Base-by-base conservation (phyloP, 2,329 filamentous ascomycete genomes). In the Cytospora chrysosperma region DNA sequence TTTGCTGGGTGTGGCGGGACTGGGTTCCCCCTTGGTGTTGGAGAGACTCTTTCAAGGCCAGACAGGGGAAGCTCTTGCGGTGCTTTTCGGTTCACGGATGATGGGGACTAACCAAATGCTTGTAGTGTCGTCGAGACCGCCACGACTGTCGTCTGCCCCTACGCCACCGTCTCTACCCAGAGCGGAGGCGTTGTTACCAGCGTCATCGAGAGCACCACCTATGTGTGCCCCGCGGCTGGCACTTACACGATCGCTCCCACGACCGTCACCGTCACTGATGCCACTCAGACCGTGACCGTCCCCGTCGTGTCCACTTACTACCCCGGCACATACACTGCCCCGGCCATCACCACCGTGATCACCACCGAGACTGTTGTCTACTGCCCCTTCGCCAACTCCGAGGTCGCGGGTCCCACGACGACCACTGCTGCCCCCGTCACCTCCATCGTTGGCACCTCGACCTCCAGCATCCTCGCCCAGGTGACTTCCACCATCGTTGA, bases 221-320 rank as follows among this genome's bases (percentile, higher is more conserved):
- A 88, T 73, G 61, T 89, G 72, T 92, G 89, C 87, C 88, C 89
- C 67, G 81, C 80, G 56, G 81, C 88, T 71, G 90, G 90, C 75
- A 91, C 88, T 63, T 93, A 92, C 83, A 92, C 88, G 73, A 87
- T 93, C 70, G 87, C 82, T 68, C 86, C 89, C 63, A 82, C 82
- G 73, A 90, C 87, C 73, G 89, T 86, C 69, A 81, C 79, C 37
- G 81, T 86, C 68, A 76, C 80, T 63, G 74, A 72, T 64, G 77
- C 79, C 69, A 81, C 81, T 65, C 82, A 81, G 57, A 79, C 82
- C 68, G 78, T 88, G 62, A 83, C 87, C 71, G 88, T 88, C 77
- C 89, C 90, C 58, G 83, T 83, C 65, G 83, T 89, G 60, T 85
- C 85, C 68, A 85, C 80, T 71, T 87, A 87, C 77, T 78, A 77